Evolutionary conservation across 208 protist genomes (phyloP), one percentile per base, ranked within the genome.

Genomic region (Trypanosoma theileri): DNA sequence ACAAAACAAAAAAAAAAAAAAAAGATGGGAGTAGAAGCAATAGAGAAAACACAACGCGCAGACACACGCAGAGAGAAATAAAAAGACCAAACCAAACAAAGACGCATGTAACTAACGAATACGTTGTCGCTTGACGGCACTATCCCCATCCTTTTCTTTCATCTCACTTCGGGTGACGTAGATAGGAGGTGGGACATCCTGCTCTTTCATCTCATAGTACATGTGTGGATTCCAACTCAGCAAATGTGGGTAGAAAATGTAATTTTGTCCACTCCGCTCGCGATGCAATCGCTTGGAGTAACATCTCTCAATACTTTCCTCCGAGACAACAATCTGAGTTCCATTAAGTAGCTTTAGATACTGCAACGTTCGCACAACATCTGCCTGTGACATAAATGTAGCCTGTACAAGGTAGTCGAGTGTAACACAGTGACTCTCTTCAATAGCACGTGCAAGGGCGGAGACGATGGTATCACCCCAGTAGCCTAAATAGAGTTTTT

Each of bases 401-500:
- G 84, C 85, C 66, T 91, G 84, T 21, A 93, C 85, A 22, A 96
- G 73, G 61, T 93, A 92, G 56, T 93, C 84, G 7, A 94, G 62
- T 22, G 85, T 90, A 17, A 81, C 75, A 63, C 84, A 86, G 71
- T 92, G 87, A 42, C 86, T 81, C 53, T 96, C 88, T 55, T 93
- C 85, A 50, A 79, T 76, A 6, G 86, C 87, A n/a, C 82, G 82
- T 3, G 85, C 81, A 41, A 94, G 53, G 6, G 84, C 78, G 42
- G 84, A 73, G 52, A 99, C 79, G 9, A 99, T 71, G 1, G 94
- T 80, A 57, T 92, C 92, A 11, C 85, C 84, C 97, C 97, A 99
- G 84, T 98, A 99, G 19, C 86, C 77, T 9, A 93, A 69, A 73
- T 98, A 99, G 19, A 92, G 84, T 19, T 98, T 86, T 66, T 96